Base-by-base conservation (phyloP, 192 early-diverging fungal genomes). In the Radiomyces spectabilis region DNA sequence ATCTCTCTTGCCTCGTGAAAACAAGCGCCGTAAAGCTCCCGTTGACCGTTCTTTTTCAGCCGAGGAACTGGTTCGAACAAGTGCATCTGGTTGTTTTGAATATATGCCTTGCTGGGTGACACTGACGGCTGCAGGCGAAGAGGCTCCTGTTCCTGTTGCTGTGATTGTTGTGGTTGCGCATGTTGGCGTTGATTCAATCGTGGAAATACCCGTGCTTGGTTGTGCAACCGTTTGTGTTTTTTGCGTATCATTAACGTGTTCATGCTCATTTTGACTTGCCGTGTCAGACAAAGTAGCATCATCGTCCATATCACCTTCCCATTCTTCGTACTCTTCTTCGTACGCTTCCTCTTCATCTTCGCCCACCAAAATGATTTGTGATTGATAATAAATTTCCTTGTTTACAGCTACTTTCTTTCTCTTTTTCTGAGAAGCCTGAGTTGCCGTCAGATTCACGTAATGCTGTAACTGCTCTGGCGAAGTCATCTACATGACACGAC, bases 251-350 rank as follows among this genome's bases (percentile, higher is more conserved):
- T 73, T 63, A 1, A 73, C 76, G 19, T 63, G 55, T 24, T 72
- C 73, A 31, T 47, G n/a, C n/a, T n/a, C n/a, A n/a, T n/a, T n/a
- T n/a, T n/a, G n/a, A n/a, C n/a, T n/a, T n/a, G n/a, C n/a, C n/a
- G n/a, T n/a, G n/a, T n/a, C n/a, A n/a, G n/a, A n/a, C n/a, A n/a
- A n/a, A n/a, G n/a, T 59, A 42, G 73, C 71, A 6, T 60, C 51
- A n/a, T 68, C 71, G 29, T 69, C 65, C 63, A 67, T 63, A 30
- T 63, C 71, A 59, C 76, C 75, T 25, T 55, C 63, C 40, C 63
- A 40, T 60, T 75, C 73, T 26, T 75, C 68, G 29, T 59, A 65
- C 32, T 67, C 65, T 51, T 78, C 71, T 1, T 67, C 73, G 7
- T 75, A 72, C 5, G 52, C 57, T 4, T 59, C 63, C 27, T 69